Conservation (phyloP, 495 filamentous ascomycete species). For the Penicillium simplicissimum region DNA sequence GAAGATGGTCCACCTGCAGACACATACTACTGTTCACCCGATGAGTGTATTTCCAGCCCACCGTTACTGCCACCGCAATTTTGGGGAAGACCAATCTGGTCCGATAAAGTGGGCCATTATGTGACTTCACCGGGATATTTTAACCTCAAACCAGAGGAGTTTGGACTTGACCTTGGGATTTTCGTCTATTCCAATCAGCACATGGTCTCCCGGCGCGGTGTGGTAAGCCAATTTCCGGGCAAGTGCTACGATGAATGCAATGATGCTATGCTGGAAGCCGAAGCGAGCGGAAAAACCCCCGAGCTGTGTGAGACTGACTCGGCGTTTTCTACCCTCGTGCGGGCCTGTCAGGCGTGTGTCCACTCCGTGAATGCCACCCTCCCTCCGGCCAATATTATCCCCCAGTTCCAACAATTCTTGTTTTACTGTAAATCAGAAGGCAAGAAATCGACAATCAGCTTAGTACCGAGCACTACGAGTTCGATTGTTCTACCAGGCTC, state of each 20-base stretch:
- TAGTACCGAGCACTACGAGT: no score
- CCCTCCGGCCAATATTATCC: background rate
- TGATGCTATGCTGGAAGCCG: slow-evolving; percentile 10
- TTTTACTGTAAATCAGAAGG: slow-evolving; percentile 16
- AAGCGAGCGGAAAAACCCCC: slow-evolving; percentile 9
- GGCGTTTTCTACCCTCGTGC: slow-evolving; percentile 1
- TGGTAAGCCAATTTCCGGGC: background rate
- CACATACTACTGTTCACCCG: no score
- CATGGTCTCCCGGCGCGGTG: background rate
- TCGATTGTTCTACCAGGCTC: no score
- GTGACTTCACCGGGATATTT: background rate
- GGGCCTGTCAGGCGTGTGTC: slow-evolving; percentile 1
- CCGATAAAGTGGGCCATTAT: no score
- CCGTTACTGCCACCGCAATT: no score
- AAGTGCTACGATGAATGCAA: slow-evolving; percentile 18
- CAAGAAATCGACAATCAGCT: no score
- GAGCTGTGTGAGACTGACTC: slow-evolving; percentile 7
- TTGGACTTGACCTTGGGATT: background rate
- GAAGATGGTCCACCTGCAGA: no score
- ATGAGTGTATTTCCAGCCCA: no score
- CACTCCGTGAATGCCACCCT: background rate
- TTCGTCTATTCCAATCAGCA: background rate
- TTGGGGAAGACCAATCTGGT: no score
- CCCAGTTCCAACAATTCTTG: slow-evolving; percentile 17
- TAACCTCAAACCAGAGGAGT: background rate